Percentiles rank a stretch among this genome's conserved stretches.
Conservation (phyloP, 371 early-diverging fungal species). For the Mortierella sp. region DNA sequence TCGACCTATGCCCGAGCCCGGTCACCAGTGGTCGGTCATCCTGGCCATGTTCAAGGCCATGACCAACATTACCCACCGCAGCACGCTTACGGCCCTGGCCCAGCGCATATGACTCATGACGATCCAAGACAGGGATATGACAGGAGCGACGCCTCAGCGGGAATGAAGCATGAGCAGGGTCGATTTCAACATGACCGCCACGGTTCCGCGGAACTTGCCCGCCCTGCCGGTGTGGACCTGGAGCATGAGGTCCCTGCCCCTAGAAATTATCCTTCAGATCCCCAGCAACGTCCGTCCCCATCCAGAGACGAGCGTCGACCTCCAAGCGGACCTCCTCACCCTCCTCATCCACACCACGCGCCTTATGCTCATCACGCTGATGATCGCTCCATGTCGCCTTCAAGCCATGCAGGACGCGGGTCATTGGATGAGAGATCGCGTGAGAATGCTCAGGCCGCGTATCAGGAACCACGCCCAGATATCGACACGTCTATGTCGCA, state of each 20-base stretch:
- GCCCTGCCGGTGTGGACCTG: conserved; percentile 29
- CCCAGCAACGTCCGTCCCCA: conserved; percentile 37
- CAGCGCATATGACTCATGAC: conserved; percentile 27
- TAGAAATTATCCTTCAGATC: conserved; percentile 32
- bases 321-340: conserved; percentile 11
- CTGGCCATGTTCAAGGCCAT: conserved; percentile 26
- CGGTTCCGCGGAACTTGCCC: conserved; percentile 30
- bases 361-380: conserved; percentile 16
- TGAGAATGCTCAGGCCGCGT: background rate
- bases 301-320: conserved; percentile 42
- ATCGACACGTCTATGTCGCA: conserved; percentile 1
- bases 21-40: conserved; percentile 37
- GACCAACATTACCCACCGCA: conserved; percentile 35
- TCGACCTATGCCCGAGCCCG: conserved; percentile 20
- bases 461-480: conserved; percentile 7
- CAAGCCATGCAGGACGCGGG: background rate
- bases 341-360: conserved; percentile 4
- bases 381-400: conserved; percentile 9
- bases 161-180: conserved; percentile 34
- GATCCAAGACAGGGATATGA: conserved; percentile 35
- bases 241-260: conserved; percentile 14
- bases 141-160: conserved; percentile 16
- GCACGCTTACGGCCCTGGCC: conserved; percentile 36
- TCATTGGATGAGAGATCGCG: conserved; percentile 9
- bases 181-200: conserved; percentile 51